Conservation (phyloP, 2,329 filamentous ascomycete genomes). For the Fusarium mexicanum region DNA sequence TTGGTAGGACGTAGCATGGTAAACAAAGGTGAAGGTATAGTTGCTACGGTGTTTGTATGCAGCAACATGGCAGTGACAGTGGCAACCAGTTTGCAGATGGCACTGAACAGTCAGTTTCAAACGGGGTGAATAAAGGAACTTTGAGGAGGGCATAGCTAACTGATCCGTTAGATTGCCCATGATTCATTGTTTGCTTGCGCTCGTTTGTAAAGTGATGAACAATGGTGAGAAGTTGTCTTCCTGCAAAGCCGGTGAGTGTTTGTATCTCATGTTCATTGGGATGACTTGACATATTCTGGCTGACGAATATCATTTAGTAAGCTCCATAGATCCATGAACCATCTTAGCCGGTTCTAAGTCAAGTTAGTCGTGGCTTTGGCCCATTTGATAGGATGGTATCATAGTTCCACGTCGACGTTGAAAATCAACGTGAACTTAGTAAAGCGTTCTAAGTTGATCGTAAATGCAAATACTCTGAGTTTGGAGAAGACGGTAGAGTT, state of each 20-base stretch:
- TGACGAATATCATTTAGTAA: not conserved
- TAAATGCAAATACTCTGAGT: not conserved
- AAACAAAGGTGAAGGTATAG: not conserved
- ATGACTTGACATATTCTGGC: too few species aligned
- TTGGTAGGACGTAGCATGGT: not conserved
- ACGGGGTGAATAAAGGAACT: not conserved
- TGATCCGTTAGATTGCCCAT: not conserved
- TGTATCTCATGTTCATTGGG: not conserved
- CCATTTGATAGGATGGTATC: not conserved
- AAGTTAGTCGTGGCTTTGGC: not conserved
- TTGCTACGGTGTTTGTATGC: not conserved
- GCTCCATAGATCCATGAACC: not conserved
- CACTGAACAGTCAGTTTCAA: not conserved
- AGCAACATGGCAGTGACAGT: slow-evolving; percentile 6
- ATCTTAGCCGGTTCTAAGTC: not conserved
- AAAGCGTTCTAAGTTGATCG: not conserved
- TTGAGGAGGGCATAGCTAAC: not conserved
- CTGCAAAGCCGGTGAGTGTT: too few species aligned
- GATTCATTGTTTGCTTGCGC: not conserved
- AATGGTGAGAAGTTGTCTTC: not conserved
- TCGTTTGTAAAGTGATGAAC: not conserved
- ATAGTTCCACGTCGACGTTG: not conserved
- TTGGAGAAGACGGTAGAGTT: not conserved
- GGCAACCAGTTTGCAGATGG: not conserved
- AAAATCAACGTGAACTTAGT: not conserved